Evolutionary conservation across 129 eudicot genomes (phyloP), one percentile per base, ranked within the genome.

Genomic region (Silybum marianum): DNA sequence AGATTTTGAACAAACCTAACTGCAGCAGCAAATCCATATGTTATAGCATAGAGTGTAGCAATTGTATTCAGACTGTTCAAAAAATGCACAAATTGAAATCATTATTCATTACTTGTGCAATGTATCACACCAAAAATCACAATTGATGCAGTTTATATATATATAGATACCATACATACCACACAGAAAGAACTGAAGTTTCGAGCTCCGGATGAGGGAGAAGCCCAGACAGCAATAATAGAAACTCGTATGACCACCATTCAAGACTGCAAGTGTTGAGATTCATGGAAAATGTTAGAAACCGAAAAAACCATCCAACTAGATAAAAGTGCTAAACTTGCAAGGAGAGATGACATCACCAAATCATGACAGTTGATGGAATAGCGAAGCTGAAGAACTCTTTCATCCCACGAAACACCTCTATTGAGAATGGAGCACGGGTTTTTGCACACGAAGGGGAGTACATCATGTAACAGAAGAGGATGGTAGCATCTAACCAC

Each of bases 181-280:
- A 90, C 18, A 90, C 77, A 44, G 97, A 90, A 19, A 92, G 91
- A 32, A 92, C 95, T 5, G 97, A 92, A 75, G 93, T 88, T 69
- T 92, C 97, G 34, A 92, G 97, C 81, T 92, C 90, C 1, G 97
- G 97, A 87, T 90, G 84, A 66, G 97, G 90, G 11, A 92, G 82
- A 44, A 92, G 86, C 76, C 95, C 97, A 3, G 97, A 90, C 65
- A 90, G 87, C 82, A 92, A 88, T 60, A 92, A 78, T 16, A 92
- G 72, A 9, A 92, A 87, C 90, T 92, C 97, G 66, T 80, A 92
- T 22, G 97, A 90, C 97, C 97, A 92, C 95, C 93, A 90, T 78
- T 90, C 97, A 12, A 92, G 87, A 75, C 97, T 92, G 80, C 83
- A 85, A 78, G 26, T 42, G 65, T 44, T 32, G n/a, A 9, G 14